A percentile compares a stretch with the other conserved stretches of the same genome.
Evolutionary conservation across 2,329 filamentous ascomycete species (phyloP).

Genomic region (Fusarium compactum): DNA sequence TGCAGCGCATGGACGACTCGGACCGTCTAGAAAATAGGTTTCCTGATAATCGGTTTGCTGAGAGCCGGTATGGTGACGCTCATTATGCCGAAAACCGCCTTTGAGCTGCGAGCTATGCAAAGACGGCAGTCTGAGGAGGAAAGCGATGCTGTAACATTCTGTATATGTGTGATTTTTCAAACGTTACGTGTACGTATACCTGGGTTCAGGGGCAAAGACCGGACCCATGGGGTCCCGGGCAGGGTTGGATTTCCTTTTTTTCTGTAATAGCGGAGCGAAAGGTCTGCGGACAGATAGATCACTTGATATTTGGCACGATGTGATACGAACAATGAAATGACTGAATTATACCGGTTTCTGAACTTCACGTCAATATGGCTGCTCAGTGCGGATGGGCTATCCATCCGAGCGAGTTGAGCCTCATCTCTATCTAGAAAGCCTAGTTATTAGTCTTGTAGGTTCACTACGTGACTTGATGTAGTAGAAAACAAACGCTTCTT

Average conservation of each 20-base stretch:
- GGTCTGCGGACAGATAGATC: constrained; percentile 24
- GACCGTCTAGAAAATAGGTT: constrained; percentile 32
- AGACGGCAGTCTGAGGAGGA: background rate
- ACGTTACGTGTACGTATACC: constrained; percentile 12
- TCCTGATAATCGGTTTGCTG: constrained; percentile 16
- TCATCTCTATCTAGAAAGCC: background rate
- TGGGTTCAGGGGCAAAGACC: constrained; percentile 3
- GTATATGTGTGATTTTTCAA: constrained; percentile 19
- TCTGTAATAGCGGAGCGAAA: constrained; percentile 23
- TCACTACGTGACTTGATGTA: background rate
- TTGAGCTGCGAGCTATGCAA: background rate
- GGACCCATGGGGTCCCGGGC: background rate
- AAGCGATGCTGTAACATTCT: constrained; percentile 1
- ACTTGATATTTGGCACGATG: constrained; percentile 32
- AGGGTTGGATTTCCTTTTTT: constrained; percentile 12
- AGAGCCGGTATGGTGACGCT: constrained; percentile 17
- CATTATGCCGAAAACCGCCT: constrained; percentile 22
- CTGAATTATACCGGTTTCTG: constrained; percentile 1
- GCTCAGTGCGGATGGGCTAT: background rate
- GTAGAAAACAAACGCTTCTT: constrained; percentile 33
- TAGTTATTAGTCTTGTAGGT: background rate
- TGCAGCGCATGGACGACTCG: constrained; percentile 41
- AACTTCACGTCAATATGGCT: background rate
- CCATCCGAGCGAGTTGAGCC: background rate
- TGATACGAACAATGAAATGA: constrained; percentile 40